Evolutionary conservation across 306 rosid species (phyloP), one percentile per base, ranked within the genome.

Genomic region (Prunus dulcis): DNA sequence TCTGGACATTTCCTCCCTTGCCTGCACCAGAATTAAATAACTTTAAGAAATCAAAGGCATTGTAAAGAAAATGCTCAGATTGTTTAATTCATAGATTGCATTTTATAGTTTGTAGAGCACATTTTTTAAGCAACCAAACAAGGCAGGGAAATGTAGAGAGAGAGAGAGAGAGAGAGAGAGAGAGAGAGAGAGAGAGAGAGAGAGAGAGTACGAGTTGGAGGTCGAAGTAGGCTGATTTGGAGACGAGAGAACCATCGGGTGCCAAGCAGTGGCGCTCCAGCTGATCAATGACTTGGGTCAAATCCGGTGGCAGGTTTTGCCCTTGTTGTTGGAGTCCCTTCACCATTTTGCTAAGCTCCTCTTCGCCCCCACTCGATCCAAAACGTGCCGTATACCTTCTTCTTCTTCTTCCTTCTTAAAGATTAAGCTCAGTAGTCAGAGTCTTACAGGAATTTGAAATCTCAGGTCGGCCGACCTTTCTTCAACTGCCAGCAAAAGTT

Each of bases 1-100:
- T 89, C 92, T 86, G 75, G 89, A 91, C 99, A 96, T 96, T 89
- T 96, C 99, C 88, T 96, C 98, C 85, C 99, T 93, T 18, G 97
- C 99, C 98, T 96, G 90, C 84, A 86, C 45, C 17, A 63, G 17
- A n/a, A 63, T 18, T 63, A 43, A 8, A 63, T 7, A 60, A 23
- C 13, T 60, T 5, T 2, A 63, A 63, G 4, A 63, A 63, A 8
- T 41, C 30, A 63, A 63, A 15, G 22, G 9, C 19, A 27, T 62
- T 27, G 43, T 28, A 18, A 49, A 52, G 18, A 70, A 30, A 11
- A 51, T 38, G 25, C 14, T 34, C 49, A 45, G 62, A n/a, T n/a
- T 46, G 5, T 15, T 9, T 9, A 69, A 9, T 67, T 68, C 8
- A 43, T 0, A 30, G 38, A 68, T 47, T 68, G 41, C 25, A 9